Conservation (phyloP, 306 rosid genomes). For the Acacia melanoxylon region DNA sequence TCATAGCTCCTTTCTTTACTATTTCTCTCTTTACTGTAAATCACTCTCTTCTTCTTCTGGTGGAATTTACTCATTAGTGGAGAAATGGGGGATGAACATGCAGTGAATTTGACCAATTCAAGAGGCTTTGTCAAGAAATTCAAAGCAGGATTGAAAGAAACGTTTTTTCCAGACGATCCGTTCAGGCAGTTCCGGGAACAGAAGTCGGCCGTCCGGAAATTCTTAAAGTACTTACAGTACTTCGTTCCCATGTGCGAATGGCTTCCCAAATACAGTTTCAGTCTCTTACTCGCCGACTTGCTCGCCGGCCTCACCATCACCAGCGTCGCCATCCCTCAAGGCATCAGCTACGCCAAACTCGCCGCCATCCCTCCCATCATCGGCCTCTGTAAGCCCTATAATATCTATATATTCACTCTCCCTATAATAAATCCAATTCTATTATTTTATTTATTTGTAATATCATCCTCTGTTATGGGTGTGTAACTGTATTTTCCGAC, state of each 20-base stretch:
- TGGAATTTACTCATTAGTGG: background rate
- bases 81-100: background rate
- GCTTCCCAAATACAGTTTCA: constrained; percentile 57
- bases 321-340: constrained; percentile 96
- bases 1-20: background rate
- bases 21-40: too few relatives aligned
- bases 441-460: too few relatives aligned
- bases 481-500: too few relatives aligned
- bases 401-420: background rate
- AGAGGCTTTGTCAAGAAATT: constrained; percentile 40
- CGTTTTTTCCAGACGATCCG: constrained; percentile 75
- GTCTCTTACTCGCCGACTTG: constrained; percentile 47
- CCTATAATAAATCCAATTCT: too few relatives aligned
- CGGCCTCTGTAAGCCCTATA: constrained; percentile 68
- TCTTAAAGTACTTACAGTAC: constrained; percentile 47
- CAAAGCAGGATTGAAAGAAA: constrained; percentile 51
- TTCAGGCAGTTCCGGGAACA: constrained; percentile 48
- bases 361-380: constrained; percentile 66
- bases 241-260: constrained; percentile 70
- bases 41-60: background rate
- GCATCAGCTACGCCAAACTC: constrained; percentile 86
- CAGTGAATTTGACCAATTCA: constrained; percentile 50
- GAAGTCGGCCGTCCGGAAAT: background rate
- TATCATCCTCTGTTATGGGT: too few relatives aligned
- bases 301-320: constrained; percentile 83